These are phyloP conservation scores for Tilletia indica DNA, from an alignment of 1,284 basidiomycete species.

Conservation along the genomic window DNA sequence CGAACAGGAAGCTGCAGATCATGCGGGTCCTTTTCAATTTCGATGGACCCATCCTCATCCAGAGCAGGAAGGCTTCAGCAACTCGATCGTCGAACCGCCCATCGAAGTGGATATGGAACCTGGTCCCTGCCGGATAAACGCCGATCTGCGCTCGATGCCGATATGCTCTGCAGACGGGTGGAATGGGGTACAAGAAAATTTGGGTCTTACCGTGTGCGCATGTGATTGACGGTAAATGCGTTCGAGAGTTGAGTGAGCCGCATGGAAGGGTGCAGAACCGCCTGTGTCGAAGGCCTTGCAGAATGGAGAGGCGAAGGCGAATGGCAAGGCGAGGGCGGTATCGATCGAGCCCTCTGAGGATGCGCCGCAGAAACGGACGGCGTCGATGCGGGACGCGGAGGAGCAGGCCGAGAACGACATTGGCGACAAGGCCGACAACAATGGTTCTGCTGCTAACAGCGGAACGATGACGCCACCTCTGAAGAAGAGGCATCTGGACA, in stretches of 20 bases:
- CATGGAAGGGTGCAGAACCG: constrained; percentile 1
- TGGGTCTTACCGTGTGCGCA: constrained; percentile 72
- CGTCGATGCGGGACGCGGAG: not conserved
- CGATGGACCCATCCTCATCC: no score
- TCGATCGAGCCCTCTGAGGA: not conserved
- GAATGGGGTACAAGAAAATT: constrained; percentile 36
- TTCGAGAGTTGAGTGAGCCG: constrained; percentile 32
- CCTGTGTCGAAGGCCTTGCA: not conserved
- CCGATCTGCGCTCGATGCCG: no score
- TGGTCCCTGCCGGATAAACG: no score
- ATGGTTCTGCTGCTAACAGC: no score
- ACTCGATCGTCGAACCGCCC: no score
- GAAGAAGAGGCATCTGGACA: no score
- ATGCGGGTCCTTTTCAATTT: no score
- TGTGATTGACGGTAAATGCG: constrained; percentile 32
- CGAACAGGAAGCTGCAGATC: no score
- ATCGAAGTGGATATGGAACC: no score
- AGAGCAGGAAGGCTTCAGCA: no score
- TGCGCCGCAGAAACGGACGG: not conserved
- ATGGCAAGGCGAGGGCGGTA: not conserved
- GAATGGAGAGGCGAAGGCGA: not conserved
- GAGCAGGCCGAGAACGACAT: not conserved
- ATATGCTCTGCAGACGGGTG: no score
- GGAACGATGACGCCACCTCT: not conserved
- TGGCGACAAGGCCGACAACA: not conserved